Conservation (phyloP, 768 basidiomycete genomes). For the Ramaria rubella region DNA sequence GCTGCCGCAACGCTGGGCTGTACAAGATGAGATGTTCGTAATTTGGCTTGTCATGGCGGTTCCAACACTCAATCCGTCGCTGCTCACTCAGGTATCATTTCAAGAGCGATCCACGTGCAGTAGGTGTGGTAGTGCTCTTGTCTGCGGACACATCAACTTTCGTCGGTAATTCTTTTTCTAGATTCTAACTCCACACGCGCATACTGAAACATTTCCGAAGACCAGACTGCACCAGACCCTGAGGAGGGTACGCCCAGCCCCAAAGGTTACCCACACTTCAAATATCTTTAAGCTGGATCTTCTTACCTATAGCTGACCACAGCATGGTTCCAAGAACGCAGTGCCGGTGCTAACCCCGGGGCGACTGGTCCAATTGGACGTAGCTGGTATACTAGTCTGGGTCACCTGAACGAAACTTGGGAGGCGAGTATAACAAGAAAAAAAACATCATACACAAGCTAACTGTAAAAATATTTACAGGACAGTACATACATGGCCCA, state of each 20-base stretch:
- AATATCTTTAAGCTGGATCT: not conserved
- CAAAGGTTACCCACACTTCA: conserved; percentile 44
- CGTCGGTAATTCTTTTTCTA: conserved; percentile 36
- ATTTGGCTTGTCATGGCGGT: conserved; percentile 11
- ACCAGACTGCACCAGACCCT: conserved; percentile 3
- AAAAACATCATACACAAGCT: too few species aligned
- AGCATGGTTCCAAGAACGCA: conserved; percentile 83
- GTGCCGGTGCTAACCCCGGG: conserved; percentile 52
- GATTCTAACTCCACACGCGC: conserved; percentile 38
- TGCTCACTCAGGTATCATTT: not conserved
- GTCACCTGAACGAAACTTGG: conserved; percentile 78
- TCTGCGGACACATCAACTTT: conserved; percentile 56
- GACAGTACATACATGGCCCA: conserved; percentile 65
- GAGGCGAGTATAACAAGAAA: conserved; percentile 46
- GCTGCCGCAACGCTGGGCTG: conserved; percentile 45
- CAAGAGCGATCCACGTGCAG: conserved; percentile 51
- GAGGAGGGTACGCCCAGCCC: conserved; percentile 70
- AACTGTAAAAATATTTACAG: conserved; percentile 27
- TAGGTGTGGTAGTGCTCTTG: conserved; percentile 59
- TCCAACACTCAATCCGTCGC: conserved; percentile 10
- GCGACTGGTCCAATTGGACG: conserved; percentile 46
- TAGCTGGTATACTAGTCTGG: conserved; percentile 79
- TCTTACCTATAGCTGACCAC: not conserved
- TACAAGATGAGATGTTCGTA: conserved; percentile 56
- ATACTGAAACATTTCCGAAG: not conserved